Evolutionary conservation across 306 rosid genomes (phyloP).

Genomic region (Quillaja saponaria): DNA sequence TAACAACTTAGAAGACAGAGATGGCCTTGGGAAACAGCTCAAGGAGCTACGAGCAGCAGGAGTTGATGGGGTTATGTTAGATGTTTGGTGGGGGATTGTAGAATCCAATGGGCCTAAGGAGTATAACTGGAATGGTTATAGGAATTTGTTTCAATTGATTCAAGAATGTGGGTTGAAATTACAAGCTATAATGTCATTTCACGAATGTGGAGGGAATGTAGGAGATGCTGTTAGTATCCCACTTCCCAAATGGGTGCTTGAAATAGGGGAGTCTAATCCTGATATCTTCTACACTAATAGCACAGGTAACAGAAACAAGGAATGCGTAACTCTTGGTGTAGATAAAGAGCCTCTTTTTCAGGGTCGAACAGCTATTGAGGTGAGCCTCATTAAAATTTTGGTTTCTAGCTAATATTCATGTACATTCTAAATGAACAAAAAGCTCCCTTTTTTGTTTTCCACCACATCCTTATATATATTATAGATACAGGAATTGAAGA

Average conservation of each 20-base stretch:
- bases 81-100: conserved; percentile 95
- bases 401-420: too few species aligned
- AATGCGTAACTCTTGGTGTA: conserved; percentile 73
- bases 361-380: conserved; percentile 76
- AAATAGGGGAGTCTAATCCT: conserved; percentile 65
- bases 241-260: conserved; percentile 68
- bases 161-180: conserved; percentile 63
- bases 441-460: too few species aligned
- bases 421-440: too few species aligned
- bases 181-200: conserved; percentile 84
- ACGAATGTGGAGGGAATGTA: conserved; percentile 87
- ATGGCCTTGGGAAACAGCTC: conserved; percentile 48
- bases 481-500: too few species aligned
- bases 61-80: conserved; percentile 85
- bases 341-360: conserved; percentile 58
- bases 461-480: too few species aligned
- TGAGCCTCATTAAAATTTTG: conserved; percentile 7
- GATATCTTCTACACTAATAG: conserved; percentile 72
- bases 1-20: conserved; percentile 57
- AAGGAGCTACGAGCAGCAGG: conserved; percentile 51
- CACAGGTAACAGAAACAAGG: conserved; percentile 54
- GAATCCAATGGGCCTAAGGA: conserved; percentile 68
- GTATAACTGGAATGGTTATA: conserved; percentile 69
- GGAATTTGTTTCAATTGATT: conserved; percentile 63
- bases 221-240: conserved; percentile 77